Evolutionary conservation across 176 grass and related monocot genomes (phyloP).

Genomic region (Bromus sterilis): DNA sequence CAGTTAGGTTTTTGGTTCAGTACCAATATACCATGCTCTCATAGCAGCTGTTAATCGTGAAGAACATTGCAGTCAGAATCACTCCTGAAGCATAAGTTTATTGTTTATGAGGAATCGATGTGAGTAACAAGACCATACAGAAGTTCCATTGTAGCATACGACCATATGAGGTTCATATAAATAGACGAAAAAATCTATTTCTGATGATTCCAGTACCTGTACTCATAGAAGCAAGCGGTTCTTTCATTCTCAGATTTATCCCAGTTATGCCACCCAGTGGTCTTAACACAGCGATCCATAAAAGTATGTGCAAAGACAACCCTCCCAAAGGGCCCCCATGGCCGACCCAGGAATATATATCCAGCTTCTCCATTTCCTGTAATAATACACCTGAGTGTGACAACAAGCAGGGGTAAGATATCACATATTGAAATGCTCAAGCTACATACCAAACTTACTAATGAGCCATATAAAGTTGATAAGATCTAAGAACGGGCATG

Average conservation of each 20-base stretch:
- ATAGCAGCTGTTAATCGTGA: background rate
- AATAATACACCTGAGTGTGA: constrained; percentile 66
- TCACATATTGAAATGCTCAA: background rate
- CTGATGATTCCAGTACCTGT: constrained; percentile 43
- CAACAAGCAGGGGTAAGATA: background rate
- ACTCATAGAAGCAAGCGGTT: constrained; percentile 95
- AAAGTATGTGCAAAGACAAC: constrained; percentile 95
- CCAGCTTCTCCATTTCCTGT: constrained; percentile 71
- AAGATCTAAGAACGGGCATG: background rate
- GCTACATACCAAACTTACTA: background rate
- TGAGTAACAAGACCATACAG: background rate
- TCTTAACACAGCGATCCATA: constrained; percentile 82
- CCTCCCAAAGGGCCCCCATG: constrained; percentile 93
- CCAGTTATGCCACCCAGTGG: constrained; percentile 94
- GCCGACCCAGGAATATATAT: constrained; percentile 85
- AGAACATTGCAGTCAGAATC: background rate
- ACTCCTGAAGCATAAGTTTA: background rate
- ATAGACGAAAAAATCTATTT: background rate
- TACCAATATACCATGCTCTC: background rate
- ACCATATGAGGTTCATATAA: background rate
- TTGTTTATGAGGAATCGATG: background rate
- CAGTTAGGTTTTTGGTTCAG: background rate
- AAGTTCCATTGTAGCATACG: background rate
- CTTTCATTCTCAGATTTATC: constrained; percentile 86
- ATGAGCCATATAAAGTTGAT: background rate